These are phyloP conservation scores for Sambucus nigra DNA, from an alignment of 129 eudicot genomes.

Conservation along the genomic window DNA sequence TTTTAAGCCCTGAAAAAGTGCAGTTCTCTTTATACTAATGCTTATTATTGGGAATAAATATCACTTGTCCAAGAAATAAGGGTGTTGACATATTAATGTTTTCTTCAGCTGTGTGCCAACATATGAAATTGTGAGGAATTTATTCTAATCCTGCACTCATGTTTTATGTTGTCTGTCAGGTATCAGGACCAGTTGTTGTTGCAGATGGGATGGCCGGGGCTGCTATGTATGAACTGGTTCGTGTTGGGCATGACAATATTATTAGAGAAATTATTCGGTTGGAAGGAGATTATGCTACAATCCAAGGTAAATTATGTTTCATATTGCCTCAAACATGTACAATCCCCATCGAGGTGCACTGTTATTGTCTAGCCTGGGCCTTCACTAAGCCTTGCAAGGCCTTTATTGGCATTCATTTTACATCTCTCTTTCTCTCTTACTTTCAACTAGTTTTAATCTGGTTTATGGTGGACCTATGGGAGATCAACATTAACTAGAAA, in stretches of 20 bases:
- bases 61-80: no score
- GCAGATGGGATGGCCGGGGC: constrained; percentile 99
- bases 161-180: constrained; percentile 44
- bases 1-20: no score
- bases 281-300: constrained; percentile 98
- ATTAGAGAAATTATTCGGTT: constrained; percentile 96
- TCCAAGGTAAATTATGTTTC: constrained; percentile 59
- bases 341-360: background rate
- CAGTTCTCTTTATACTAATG: background rate
- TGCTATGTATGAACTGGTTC: constrained; percentile 99
- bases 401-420: background rate
- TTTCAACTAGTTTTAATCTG: background rate
- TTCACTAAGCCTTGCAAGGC: background rate
- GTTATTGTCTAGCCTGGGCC: background rate
- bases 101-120: no score
- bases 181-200: constrained; percentile 98
- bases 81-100: no score
- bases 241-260: constrained; percentile 98
- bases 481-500: constrained; percentile 7
- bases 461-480: background rate
- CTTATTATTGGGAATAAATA: no score
- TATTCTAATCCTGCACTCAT: no score
- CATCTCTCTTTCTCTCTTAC: background rate
- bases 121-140: no score
- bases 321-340: background rate